Base-by-base conservation (phyloP, 306 rosid genomes). In the Adenanthera pavonina region DNA sequence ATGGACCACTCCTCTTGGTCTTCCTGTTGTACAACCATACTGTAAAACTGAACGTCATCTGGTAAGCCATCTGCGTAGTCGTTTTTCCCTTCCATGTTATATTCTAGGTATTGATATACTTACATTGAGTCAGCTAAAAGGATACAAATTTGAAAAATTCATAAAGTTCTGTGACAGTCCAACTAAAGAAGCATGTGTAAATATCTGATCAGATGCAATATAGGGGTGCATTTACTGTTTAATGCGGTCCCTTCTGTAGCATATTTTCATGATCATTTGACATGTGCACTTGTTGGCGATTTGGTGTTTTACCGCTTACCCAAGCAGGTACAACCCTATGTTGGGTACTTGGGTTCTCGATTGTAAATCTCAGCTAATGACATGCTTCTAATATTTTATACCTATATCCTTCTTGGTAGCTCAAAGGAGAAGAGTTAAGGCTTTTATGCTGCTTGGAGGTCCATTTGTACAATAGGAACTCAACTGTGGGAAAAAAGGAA, bases 1-100 rank as follows among this genome's bases (percentile, higher is more conserved):
- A 47, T 93, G 97, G 94, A 93, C 89, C 69, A 91, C 97, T 78
- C 97, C 97, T 78, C 94, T 93, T 34, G 98, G 94, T 84, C 98
- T 93, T 85, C 98, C 98, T 84, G 93, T 93, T 44, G 89, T 93
- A 79, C 98, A 93, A 78, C 94, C 98, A 61, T 93, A 89, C 87
- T 88, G 83, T 82, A 91, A 85, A 91, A 88, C 83, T 80, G 93
- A 93, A 81, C 80, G 96, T 20, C 93, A 93, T 86, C 90, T 88
- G 84, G 97, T 93, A 83, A 91, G 92, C 76, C 78, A 74, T 85
- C 72, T 59, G 30, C 62, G 3, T 56, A 64, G 79, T 33, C 35
- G 5, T 3, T 64, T 35, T 61, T 6, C 43, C 20, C 8, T 34
- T 49, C 3, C 0, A 2, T 34, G n/a, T 12, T 62, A 36, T 53